These are phyloP conservation scores for Scytalidium lignicola DNA, from an alignment of 2,329 filamentous ascomycete genomes.

Conservation along the genomic window DNA sequence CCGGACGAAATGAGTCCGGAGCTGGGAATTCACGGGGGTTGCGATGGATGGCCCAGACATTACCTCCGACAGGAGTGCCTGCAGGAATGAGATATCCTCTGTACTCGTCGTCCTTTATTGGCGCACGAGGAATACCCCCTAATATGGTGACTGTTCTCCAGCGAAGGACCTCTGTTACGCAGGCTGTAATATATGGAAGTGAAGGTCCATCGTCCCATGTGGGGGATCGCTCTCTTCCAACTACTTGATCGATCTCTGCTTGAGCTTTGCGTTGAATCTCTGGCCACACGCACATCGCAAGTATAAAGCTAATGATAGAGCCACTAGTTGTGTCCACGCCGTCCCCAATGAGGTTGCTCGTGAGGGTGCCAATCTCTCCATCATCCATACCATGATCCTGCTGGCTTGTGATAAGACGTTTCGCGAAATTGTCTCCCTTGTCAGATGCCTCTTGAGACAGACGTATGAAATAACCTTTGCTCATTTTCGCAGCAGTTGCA, in stretches of 20 bases:
- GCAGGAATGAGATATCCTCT: constrained; percentile 49
- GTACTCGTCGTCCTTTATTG: constrained; percentile 49
- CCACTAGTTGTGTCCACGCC: not conserved
- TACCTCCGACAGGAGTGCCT: constrained; percentile 34
- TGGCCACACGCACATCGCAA: constrained; percentile 9
- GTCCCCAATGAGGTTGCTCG: not conserved
- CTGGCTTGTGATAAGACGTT: not conserved
- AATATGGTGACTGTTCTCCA: constrained; percentile 34
- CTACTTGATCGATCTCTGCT: constrained; percentile 8
- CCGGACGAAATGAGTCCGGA: constrained; percentile 56
- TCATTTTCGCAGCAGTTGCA: not conserved
- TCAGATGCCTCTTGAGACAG: not conserved
- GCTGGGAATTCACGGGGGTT: constrained; percentile 56
- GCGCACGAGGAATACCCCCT: constrained; percentile 45
- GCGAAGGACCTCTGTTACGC: constrained; percentile 23
- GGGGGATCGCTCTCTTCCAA: constrained; percentile 5
- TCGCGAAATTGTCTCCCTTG: not conserved
- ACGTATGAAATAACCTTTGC: not conserved
- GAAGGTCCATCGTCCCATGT: constrained; percentile 24
- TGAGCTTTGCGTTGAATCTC: constrained; percentile 6
- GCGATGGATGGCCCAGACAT: constrained; percentile 48
- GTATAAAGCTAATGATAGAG: constrained; percentile 6
- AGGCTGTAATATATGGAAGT: constrained; percentile 26
- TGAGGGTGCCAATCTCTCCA: not conserved
- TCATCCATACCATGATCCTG: not conserved